Base-by-base conservation (phyloP, 1,284 basidiomycete species). In the Ustilago shanxiensis region DNA sequence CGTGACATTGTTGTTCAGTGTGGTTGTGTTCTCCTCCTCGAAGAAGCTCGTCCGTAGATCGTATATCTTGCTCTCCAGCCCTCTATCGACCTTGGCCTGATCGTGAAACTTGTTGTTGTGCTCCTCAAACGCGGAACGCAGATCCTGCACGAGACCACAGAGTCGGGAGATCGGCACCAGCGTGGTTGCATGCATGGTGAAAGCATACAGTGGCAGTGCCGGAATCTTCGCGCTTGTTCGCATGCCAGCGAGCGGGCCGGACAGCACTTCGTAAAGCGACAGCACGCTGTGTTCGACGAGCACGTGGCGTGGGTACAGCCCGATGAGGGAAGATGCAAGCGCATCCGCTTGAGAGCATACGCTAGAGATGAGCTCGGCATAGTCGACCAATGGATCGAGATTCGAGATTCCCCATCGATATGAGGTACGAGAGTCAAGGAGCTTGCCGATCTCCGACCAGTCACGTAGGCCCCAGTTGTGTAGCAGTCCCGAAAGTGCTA, bases 131-230 rank as follows among this genome's bases (percentile, higher is more conserved):
- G 66, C 59, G 0, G 61, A 29, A 7, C 77, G 68, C 14, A 79
- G 61, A 6, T 66, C 44, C 35, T 75, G 72, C 0, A 76, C 57
- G n/a, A 79, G 61, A 0, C 77, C 77, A 50, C 58, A 67, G 41
- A 79, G 68, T 2, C 77, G 62, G n/a, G 77, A 76, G 39, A 79
- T 44, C 9, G 77, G 65, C n/a, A 69, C 70, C 16, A 75, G 20
- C n/a, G 77, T 69, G 14, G 61, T 54, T 4, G 72, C 64, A 41
- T 72, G 60, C 60, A 72, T n/a, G 11, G 72, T 66, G 60, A 72
- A 76, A 0, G 66, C 63, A 37, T 63, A 72, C 18, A 75, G 58
- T 24, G 63, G 47, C 3, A 64, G 24, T 1, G 77, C 26, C 1
- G 63, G 47, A 7, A 76, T 53, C 20, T 45, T 29, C 13, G 60